Percentiles rank a stretch among this genome's conserved stretches.
Conservation (phyloP, 176 grass and related monocot species). For the Aegilops umbellulata region DNA sequence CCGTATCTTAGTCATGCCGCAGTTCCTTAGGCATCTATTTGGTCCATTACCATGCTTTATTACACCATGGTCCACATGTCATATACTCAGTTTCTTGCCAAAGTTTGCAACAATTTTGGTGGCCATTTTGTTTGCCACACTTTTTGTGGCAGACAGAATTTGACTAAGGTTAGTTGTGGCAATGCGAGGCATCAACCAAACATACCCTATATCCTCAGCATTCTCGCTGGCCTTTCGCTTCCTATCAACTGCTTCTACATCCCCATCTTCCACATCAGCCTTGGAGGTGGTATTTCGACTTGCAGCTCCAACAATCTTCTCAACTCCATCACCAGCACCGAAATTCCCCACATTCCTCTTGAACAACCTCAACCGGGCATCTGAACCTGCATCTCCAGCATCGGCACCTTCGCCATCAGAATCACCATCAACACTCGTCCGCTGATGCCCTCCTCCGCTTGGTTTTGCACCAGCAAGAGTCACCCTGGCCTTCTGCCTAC, state of each 20-base stretch:
- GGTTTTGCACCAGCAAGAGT: too few species aligned
- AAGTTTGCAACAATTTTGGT: slow-evolving; percentile 2
- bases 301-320: not conserved
- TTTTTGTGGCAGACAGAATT: not conserved
- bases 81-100: not conserved
- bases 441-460: too few species aligned
- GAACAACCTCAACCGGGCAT: not conserved
- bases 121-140: slow-evolving; percentile 7
- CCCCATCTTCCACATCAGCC: not conserved
- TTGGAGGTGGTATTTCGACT: not conserved
- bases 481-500: too few species aligned
- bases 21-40: not conserved
- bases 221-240: slow-evolving; percentile 1
- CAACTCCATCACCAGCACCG: not conserved
- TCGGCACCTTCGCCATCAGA: not conserved
- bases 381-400: not conserved
- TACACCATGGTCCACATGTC: not conserved
- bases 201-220: not conserved
- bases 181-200: not conserved
- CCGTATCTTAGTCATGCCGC: not conserved
- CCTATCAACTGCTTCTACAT: not conserved
- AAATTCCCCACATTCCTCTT: not conserved
- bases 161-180: slow-evolving; percentile 1
- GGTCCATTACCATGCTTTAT: not conserved
- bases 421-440: not conserved